Evolutionary conservation across 2,329 filamentous ascomycete species (phyloP), one percentile per base, ranked within the genome.

Genomic region (Cercospora sojina): DNA sequence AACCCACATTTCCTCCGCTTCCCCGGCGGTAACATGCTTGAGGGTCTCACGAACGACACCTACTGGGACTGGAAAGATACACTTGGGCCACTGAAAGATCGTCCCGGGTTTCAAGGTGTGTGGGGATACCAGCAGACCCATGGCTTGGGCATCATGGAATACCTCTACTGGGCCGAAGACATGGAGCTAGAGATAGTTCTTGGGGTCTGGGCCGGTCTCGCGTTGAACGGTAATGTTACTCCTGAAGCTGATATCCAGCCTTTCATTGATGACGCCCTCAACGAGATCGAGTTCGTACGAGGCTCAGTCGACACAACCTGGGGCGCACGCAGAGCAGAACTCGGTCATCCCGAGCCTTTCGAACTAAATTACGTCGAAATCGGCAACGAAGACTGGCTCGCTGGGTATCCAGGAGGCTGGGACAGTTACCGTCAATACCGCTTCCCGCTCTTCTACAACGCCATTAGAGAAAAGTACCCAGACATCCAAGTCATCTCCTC

Each of bases 341-440:
- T 88, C 2, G 88, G 88, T 3, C 85, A 89, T 71, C 83, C 86
- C 0, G 81, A 87, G 66, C 88, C 88, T 0, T 90, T 86, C 78
- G 79, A 75, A 31, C 80, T 91, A 58, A 80, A 83, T 10, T 62
- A 62, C 32, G 60, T 90, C 63, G 88, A 90, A 76, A 78, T 90
- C 51, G 88, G 89, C 66, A 90, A 91, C 74, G 88, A 91, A 74
- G 88, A 91, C 71, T 86, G 85, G 80, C 82, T 89, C 3, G 83
- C 81, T 27, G 71, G 66, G 6, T 60, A 53, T 18, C 53, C 60
- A 5, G 65, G 31, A 60, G 84, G 82, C 72, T 73, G 72, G 70
- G 74, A 62, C 53, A 73, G 62, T 49, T 79, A 72, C 72, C 73
- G 25, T 72, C 80, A 82, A 59, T 82, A 85, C 65, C 84, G 88